Base-by-base conservation (phyloP, 2,329 filamentous ascomycete genomes). In the Nigrospora osmanthi region DNA sequence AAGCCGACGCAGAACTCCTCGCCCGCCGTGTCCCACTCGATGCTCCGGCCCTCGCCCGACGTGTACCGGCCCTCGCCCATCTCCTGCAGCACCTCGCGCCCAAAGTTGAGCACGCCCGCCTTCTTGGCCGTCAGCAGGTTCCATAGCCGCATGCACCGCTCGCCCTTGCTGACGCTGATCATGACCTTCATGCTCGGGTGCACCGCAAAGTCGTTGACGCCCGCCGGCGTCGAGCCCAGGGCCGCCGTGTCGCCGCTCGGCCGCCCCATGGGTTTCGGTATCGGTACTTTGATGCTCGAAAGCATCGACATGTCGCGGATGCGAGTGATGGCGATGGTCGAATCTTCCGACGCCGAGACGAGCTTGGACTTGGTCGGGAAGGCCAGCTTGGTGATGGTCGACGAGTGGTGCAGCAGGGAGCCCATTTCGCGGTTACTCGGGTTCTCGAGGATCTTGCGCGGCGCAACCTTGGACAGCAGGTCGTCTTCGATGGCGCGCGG, bases 141-240 rank as follows among this genome's bases (percentile, higher is more conserved):
- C 93, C 93, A 98, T 52, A 97, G 66, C 52, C 93, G 75, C 87
- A 98, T 94, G 58, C 84, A 89, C 52, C 81, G 83, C 69, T 98
- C 93, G 52, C 89, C 89, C 57, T 85, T 88, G 54, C 88, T 85
- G 10, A 97, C 89, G 55, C 81, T 94, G 48, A 98, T 81, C 87
- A 97, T 95, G 42, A 98, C 72, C 69, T 96, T 97, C 78, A 95
- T 88, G 63, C 87, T 94, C 0, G 93, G 91, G 62, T 98, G 93
- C 23, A 98, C 85, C 2, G 91, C 89, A 63, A 98, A 95, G 62
- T 90, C 87, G 62, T 95, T 97, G 54, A 97, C 81, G 15, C 93
- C 93, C n/a, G 83, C 80, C 0, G 90, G 90, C 23, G 85, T 80
- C 40, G 82, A 86, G 15, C 89, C 89, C 11, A 84, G 78, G 2